These are phyloP conservation scores for Claviceps humidiphila DNA, from an alignment of 2,329 filamentous ascomycete genomes.

Conservation along the genomic window DNA sequence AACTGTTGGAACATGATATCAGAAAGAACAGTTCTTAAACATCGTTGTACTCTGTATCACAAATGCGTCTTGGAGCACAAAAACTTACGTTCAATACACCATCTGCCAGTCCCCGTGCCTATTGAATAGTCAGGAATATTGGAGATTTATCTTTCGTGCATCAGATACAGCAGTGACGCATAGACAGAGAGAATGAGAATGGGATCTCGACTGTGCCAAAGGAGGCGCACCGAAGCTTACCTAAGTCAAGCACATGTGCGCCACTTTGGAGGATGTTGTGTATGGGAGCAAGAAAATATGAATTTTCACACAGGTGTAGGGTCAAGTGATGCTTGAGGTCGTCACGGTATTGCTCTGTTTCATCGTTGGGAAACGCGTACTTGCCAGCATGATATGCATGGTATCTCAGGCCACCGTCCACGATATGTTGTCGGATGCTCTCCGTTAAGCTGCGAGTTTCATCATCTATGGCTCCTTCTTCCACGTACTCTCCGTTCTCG, in stretches of 20 bases:
- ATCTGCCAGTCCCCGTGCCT: constrained; percentile 39
- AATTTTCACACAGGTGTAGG: constrained; percentile 24
- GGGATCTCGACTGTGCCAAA: not conserved
- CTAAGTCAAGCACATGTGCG: constrained; percentile 33
- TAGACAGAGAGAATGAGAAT: no score
- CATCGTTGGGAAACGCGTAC: constrained; percentile 31
- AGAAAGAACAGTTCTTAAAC: not conserved
- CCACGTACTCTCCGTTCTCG: constrained; percentile 18
- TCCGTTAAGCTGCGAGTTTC: constrained; percentile 28
- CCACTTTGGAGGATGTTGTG: constrained; percentile 23
- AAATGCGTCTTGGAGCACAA: not conserved
- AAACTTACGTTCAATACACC: constrained; percentile 35
- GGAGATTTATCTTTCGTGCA: no score
- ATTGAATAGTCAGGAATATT: not conserved
- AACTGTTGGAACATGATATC: constrained; percentile 18
- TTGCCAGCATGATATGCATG: constrained; percentile 28
- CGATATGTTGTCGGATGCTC: constrained; percentile 29
- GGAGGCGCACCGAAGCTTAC: constrained; percentile 16
- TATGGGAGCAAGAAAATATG: constrained; percentile 31
- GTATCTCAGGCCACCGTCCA: constrained; percentile 27
- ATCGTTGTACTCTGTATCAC: not conserved
- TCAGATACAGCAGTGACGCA: not conserved
- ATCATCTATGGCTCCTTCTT: constrained; percentile 12
- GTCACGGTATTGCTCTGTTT: constrained; percentile 28
- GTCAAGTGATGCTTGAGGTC: constrained; percentile 28